Base-by-base conservation (phyloP, 495 filamentous ascomycete species). In the Arthonia radiata region DNA sequence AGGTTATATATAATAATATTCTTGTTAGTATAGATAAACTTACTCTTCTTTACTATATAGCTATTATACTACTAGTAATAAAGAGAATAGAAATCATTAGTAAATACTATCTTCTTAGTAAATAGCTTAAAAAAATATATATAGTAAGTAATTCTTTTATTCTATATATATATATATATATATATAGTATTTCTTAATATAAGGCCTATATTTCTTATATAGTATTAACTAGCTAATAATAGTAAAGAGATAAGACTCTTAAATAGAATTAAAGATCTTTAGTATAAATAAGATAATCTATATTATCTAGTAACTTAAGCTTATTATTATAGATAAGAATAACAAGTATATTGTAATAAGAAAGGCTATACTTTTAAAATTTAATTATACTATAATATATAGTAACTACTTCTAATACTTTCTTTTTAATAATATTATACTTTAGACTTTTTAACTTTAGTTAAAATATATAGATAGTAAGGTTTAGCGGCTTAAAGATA, bases 111-210 rank as follows among this genome's bases (percentile, higher is more conserved):
- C n/a, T n/a, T n/a, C n/a, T n/a, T n/a, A n/a, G n/a, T 11, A 11
- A 22, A 22, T 11, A 11, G 6, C 19, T 22, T 22, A 22, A 7
- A 22, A 7, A 22, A 7, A 22, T 11, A 7, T 22, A 22, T 7
- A 22, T 22, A 22, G 19, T 22, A 22, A 22, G 7, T 22, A 22
- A 7, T 22, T 22, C 19, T 22, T 22, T 11, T 22, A 22, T n/a
- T n/a, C n/a, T n/a, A n/a, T n/a, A n/a, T n/a, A n/a, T n/a, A n/a
- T n/a, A n/a, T n/a, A n/a, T n/a, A n/a, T n/a, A n/a, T 22, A 22
- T 22, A 22, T 22, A 22, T 11, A 11, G 19, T 22, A 22, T 7
- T 11, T 11, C 11, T 11, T 22, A 22, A 6, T 22, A 22, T 22
- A 22, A 11, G 11, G 6, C 6, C 19, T 22, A 22, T 7, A 11